Percentiles rank a stretch among this genome's conserved stretches.
Conservation (phyloP, 2,329 filamentous ascomycete genomes). For the Cercospora zeina region DNA sequence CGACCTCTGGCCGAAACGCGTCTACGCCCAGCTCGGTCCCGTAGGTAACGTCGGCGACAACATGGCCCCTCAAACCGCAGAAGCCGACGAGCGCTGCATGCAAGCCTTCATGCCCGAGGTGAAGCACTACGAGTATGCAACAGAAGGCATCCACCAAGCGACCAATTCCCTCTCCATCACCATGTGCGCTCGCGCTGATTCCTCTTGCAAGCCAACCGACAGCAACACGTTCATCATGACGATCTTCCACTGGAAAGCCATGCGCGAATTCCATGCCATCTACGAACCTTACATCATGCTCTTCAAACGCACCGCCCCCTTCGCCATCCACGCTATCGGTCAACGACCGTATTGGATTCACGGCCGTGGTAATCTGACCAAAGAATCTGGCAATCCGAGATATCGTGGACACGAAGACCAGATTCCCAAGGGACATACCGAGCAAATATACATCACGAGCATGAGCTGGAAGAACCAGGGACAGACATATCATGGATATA, state of each 20-base stretch:
- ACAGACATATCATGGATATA: constrained; percentile 56
- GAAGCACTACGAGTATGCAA: neutral
- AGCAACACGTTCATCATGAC: constrained; percentile 58
- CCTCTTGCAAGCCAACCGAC: constrained; percentile 46
- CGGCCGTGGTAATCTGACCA: constrained; percentile 46
- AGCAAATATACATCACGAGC: constrained; percentile 61
- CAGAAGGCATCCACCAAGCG: constrained; percentile 57
- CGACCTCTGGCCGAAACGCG: constrained; percentile 53
- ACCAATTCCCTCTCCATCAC: constrained; percentile 61
- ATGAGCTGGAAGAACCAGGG: constrained; percentile 56
- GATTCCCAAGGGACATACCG: constrained; percentile 41
- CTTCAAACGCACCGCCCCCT: constrained; percentile 53
- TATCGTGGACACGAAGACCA: constrained; percentile 28
- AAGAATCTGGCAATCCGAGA: constrained; percentile 28
- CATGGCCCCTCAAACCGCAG: constrained; percentile 44
- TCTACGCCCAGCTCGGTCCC: constrained; percentile 50
- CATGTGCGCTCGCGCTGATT: constrained; percentile 53
- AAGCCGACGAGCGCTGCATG: constrained; percentile 52
- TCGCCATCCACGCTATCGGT: constrained; percentile 54
- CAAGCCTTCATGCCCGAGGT: constrained; percentile 41
- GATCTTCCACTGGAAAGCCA: constrained; percentile 59
- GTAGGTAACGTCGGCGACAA: constrained; percentile 54
- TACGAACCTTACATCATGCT: constrained; percentile 60
- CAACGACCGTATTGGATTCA: constrained; percentile 57
- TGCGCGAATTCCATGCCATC: constrained; percentile 50